Base-by-base conservation (phyloP, 768 basidiomycete genomes). In the Kwoniella newhampshirensis region DNA sequence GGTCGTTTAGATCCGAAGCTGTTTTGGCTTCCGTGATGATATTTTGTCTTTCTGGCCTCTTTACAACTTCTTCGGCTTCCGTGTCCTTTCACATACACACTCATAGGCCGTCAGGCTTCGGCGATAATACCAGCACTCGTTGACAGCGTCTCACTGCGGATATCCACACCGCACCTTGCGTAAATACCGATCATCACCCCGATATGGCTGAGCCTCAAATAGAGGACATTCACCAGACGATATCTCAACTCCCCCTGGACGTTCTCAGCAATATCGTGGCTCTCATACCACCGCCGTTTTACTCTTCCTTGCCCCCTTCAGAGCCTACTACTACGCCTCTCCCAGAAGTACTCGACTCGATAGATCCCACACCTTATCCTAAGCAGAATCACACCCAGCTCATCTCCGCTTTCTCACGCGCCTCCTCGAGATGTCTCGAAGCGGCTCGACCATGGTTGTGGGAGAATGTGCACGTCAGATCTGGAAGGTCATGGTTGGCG, bases 401-500 rank as follows among this genome's bases (percentile, higher is more conserved):
- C 25, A 23, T 72, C 47, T 48, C 65, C 4, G 35, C 51, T 1
- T 27, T 65, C 4, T 51, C 63, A 0, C 57, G 57, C 25, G 45
- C 67, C 1, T 67, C 63, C 8, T 42, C 54, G 32, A 49, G 43
- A 18, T 42, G 62, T 7, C 54, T 73, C 17, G 71, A 71, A 51
- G 64, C 67, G 21, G 66, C 66, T 25, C 51, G 71, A 54, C 71
- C 70, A 25, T 72, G 68, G 64, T 51, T 76, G 43, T 76, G 75
- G 75, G 70, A 73, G 41, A 64, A 74, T 42, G 73, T 76, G 25
- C 66, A 70, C 32, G 71, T 76, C 26, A 51, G 57, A 30, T 54
- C 62, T 20, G 75, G 75, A 1, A 36, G 75, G 53, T 73, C 73
- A 18, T 76, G 75, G 75, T 59, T 76, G 57, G 68, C 71, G 11